A percentile compares a stretch with the other conserved stretches of the same genome.
Conservation (phyloP, 2,329 filamentous ascomycete species). For the Epichloe uncinata region DNA sequence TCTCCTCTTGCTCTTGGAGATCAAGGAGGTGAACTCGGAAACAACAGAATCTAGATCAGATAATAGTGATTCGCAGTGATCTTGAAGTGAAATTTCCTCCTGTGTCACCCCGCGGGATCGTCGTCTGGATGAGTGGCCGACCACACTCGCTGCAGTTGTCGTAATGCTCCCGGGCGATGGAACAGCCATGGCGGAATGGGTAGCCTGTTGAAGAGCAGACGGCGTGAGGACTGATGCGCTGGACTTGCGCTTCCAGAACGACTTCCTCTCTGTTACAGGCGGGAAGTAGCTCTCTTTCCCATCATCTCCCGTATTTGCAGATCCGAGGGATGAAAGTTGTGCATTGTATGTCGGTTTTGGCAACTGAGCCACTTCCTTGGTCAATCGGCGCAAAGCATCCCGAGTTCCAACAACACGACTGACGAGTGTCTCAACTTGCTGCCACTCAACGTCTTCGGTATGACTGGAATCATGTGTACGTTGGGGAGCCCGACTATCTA, state of each 20-base stretch:
- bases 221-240: constrained; percentile 37
- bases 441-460: constrained; percentile 73
- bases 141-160: constrained; percentile 17
- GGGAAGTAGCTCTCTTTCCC: constrained; percentile 40
- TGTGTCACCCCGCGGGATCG: constrained; percentile 26
- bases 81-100: constrained; percentile 57
- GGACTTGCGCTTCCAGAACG: constrained; percentile 89
- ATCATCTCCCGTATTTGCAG: constrained; percentile 18
- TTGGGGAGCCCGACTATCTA: constrained; percentile 14
- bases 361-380: constrained; percentile 63
- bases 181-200: constrained; percentile 27
- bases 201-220: constrained; percentile 24
- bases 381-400: constrained; percentile 75
- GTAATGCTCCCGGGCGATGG: constrained; percentile 26
- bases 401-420: constrained; percentile 76
- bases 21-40: constrained; percentile 63
- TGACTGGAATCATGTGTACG: constrained; percentile 21
- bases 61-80: constrained; percentile 72
- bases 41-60: constrained; percentile 76
- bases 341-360: constrained; percentile 14
- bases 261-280: constrained; percentile 41
- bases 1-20: constrained; percentile 67
- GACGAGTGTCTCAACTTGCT: constrained; percentile 70
- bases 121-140: constrained; percentile 18
- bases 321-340: constrained; percentile 28